These are phyloP conservation scores for Fusarium tuaranense DNA, from an alignment of 2,329 filamentous ascomycete genomes.

Conservation along the genomic window DNA sequence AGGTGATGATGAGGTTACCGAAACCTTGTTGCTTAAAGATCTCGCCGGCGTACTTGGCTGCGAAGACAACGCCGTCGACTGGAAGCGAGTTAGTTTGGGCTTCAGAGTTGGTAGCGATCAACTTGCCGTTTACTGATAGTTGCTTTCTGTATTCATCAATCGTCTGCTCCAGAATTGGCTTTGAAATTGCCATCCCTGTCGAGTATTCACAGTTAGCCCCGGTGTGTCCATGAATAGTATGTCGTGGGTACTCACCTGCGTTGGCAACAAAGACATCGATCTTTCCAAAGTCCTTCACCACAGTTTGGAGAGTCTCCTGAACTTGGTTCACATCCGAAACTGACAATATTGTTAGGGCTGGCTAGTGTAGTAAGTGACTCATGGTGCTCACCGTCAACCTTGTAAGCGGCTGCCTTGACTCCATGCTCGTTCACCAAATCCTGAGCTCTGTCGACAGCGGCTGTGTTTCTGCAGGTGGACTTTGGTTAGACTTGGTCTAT, in stretches of 20 bases:
- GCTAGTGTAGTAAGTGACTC: not conserved
- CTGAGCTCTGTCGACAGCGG: constrained; percentile 49
- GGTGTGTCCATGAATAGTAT: not conserved
- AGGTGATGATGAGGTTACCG: constrained; percentile 64
- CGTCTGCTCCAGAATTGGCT: constrained; percentile 65
- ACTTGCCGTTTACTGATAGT: constrained; percentile 62
- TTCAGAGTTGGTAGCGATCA: not conserved
- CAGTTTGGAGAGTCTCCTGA: not conserved
- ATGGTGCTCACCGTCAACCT: not conserved
- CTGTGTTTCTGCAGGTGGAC: constrained; percentile 47
- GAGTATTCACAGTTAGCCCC: not conserved
- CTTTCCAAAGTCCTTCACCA: constrained; percentile 37
- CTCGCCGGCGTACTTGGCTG: constrained; percentile 57
- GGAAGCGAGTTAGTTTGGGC: not conserved
- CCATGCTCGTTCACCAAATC: constrained; percentile 48
- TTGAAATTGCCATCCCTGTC: constrained; percentile 50
- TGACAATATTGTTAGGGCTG: not conserved
- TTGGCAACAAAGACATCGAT: constrained; percentile 44
- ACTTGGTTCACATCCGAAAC: not conserved
- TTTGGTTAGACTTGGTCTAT: not conserved
- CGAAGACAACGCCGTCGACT: constrained; percentile 60
- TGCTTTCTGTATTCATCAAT: constrained; percentile 63
- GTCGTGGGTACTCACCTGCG: constrained; percentile 43
- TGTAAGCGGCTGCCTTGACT: constrained; percentile 42
- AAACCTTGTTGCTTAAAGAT: constrained; percentile 57